A percentile compares a stretch with the other conserved stretches of the same genome.
Conservation (phyloP, 306 rosid species). For the Glycine tomentella region DNA sequence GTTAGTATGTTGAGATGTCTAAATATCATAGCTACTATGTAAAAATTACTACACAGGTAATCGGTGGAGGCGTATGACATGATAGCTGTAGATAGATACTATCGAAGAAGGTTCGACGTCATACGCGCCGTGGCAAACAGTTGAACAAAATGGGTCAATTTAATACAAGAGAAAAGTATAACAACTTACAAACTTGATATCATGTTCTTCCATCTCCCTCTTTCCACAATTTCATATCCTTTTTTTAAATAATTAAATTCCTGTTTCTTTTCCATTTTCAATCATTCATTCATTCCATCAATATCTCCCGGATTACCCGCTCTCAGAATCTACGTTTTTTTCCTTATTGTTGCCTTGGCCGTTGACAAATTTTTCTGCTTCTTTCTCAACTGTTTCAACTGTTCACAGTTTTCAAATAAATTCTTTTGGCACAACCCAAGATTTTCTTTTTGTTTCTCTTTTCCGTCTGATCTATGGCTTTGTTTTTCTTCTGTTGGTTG, state of each 20-base stretch:
- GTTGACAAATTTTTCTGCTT: not conserved
- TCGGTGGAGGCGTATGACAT: not conserved
- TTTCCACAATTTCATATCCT: not conserved
- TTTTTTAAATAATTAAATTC: too few relatives aligned
- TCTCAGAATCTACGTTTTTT: not conserved
- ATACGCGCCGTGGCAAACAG: constrained; percentile 24
- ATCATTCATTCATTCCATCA: constrained; percentile 33
- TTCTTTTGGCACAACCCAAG: not conserved
- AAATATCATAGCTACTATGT: too few relatives aligned
- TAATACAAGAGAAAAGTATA: not conserved
- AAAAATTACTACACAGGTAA: not conserved
- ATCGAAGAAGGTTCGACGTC: not conserved
- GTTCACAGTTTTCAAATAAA: constrained; percentile 11
- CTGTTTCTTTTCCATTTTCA: not conserved
- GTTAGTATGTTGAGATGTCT: too few relatives aligned
- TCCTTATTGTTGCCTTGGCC: not conserved
- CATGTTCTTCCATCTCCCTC: not conserved
- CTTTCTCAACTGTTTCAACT: constrained; percentile 3
- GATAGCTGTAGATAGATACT: too few relatives aligned
- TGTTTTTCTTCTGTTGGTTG: constrained; percentile 26
- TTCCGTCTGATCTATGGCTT: constrained; percentile 3
- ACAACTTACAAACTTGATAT: not conserved
- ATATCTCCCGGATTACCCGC: constrained; percentile 29
- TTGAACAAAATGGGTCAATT: constrained; percentile 30
- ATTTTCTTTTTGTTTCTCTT: not conserved